Conservation (phyloP, 2,329 filamentous ascomycete genomes). For the Colletotrichum liaoningense region DNA sequence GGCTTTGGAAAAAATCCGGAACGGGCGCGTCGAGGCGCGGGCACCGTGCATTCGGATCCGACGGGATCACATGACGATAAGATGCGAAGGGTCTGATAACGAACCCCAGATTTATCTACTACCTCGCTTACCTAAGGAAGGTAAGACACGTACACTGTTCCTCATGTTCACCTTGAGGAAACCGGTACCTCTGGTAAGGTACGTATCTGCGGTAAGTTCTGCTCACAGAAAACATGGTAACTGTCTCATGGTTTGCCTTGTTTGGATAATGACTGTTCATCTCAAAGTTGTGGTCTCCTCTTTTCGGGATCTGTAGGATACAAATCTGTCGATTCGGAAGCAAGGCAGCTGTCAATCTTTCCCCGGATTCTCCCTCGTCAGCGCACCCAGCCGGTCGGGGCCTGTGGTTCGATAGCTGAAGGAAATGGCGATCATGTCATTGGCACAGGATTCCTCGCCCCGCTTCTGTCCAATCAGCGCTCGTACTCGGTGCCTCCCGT, state of each 20-base stretch:
- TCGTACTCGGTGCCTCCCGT: slow-evolving; percentile 28
- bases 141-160: background rate
- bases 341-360: slow-evolving; percentile 19
- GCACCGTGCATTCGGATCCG: slow-evolving; percentile 25
- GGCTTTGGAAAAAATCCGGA: slow-evolving; percentile 29
- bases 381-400: slow-evolving; percentile 22
- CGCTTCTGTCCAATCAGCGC: slow-evolving; percentile 24
- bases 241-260: background rate
- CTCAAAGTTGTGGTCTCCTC: slow-evolving; percentile 1
- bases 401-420: slow-evolving; percentile 31
- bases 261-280: background rate
- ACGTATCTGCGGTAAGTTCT: background rate
- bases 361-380: slow-evolving; percentile 25
- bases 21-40: slow-evolving; percentile 13
- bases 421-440: slow-evolving; percentile 28
- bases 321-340: slow-evolving; percentile 3
- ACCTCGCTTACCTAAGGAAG: background rate
- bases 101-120: slow-evolving; percentile 12
- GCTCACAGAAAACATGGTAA: background rate
- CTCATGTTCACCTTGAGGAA: too few relatives aligned
- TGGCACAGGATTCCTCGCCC: slow-evolving; percentile 30
- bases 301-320: slow-evolving; percentile 10
- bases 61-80: slow-evolving; percentile 37
- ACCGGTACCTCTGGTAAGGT: background rate
- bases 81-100: slow-evolving; percentile 21